phyloP scores from a whole-genome alignment of 2,329 filamentous ascomycete species.

The Furcasterigmium sp. region DNA sequence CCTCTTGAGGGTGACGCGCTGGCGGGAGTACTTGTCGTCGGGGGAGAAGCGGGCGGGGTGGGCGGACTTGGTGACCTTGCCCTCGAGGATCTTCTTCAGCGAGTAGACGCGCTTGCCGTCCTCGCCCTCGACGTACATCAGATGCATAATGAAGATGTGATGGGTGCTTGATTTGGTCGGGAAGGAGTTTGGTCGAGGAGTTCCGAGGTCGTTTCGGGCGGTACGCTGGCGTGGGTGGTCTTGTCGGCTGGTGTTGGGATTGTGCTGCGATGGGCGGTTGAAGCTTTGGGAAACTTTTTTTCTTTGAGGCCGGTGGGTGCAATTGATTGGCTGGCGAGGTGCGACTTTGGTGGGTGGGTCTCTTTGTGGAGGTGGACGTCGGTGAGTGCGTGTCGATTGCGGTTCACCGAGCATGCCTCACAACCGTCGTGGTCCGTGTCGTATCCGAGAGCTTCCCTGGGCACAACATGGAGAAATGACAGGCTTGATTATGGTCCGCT shows the following conservation, averaged over 20 bases:
- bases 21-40: conserved; percentile 97
- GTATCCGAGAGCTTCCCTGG: too few species aligned
- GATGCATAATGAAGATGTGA: conserved; percentile 7
- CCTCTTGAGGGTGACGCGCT: conserved; percentile 92
- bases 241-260: background rate
- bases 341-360: too few species aligned
- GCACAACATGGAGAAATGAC: too few species aligned
- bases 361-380: background rate
- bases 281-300: background rate
- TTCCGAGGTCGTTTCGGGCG: background rate
- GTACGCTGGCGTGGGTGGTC: background rate
- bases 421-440: too few species aligned
- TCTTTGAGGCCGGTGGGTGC: background rate
- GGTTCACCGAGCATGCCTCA: too few species aligned
- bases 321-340: background rate
- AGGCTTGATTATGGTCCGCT: too few species aligned
- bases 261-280: background rate
- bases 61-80: conserved; percentile 89
- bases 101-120: conserved; percentile 90
- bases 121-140: conserved; percentile 20
- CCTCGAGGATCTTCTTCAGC: conserved; percentile 83
- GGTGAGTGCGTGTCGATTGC: too few species aligned
- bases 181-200: too few species aligned
- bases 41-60: conserved; percentile 96
- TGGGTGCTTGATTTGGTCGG: background rate